Evolutionary conservation across 768 basidiomycete species (phyloP), one percentile per base, ranked within the genome.

Genomic region (Panaeolus cyanescens): DNA sequence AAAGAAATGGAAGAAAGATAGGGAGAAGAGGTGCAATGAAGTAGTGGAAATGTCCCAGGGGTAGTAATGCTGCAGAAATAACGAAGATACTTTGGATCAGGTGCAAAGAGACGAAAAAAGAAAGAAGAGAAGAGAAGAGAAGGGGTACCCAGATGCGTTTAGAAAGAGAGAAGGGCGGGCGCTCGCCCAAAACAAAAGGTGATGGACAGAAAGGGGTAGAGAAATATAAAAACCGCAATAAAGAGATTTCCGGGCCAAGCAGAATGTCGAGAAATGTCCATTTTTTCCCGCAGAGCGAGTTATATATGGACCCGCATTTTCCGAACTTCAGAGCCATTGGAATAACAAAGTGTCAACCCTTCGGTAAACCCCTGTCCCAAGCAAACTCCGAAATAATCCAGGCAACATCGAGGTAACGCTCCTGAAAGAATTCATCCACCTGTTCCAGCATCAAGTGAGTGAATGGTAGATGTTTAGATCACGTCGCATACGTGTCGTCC

Each of bases 321-420:
- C 45, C 45, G 45, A 30, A 15, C 15, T 50, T 15, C 7, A 50
- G 45, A 30, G 36, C n/a, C n/a, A 42, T 7, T 42, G 6, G 39
- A n/a, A 42, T 20, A 15, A 15, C 6, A 25, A 50, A 28, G 25
- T 50, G 45, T 25, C 45, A 50, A 28, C 25, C 45, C 15, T 28
- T 50, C 45, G 45, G 45, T 25, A 50, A 50, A 28, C 22, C 25
- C 45, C 45, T 50, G 45, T 50, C 25, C 45, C 25, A 50, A 13
- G 25, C 45, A 50, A 50, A 50, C 45, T 50, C 45, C 45, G 45
- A 50, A 30, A 50, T 50, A 50, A 28, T 25, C 45, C 45, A 50
- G 22, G 22, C 45, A 50, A 1, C 7, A 25, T 50, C n/a, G n/a
- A n/a, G n/a, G n/a, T n/a, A n/a, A n/a, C n/a, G n/a, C n/a, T n/a